Evolutionary conservation across 495 filamentous ascomycete genomes (phyloP).

Genomic region (Daldinia childiae): DNA sequence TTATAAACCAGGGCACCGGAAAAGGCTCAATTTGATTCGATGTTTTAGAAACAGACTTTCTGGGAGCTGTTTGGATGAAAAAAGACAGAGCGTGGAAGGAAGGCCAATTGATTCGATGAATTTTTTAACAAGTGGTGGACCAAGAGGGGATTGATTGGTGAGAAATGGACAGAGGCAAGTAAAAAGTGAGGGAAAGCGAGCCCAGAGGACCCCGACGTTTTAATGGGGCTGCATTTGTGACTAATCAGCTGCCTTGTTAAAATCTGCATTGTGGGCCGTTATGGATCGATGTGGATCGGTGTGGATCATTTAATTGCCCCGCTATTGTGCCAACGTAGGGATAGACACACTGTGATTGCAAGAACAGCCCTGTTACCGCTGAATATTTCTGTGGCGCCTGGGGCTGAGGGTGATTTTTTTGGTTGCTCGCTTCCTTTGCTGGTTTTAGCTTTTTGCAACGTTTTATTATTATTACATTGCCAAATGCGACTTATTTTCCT

Average conservation of each 20-base stretch:
- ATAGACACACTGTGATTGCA: conserved; percentile 30
- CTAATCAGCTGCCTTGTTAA: conserved; percentile 49
- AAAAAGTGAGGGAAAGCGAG: conserved; percentile 44
- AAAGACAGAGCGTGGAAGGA: conserved; percentile 43
- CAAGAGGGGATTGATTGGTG: conserved; percentile 51
- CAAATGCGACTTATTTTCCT: conserved; percentile 3
- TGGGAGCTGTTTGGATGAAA: conserved; percentile 48
- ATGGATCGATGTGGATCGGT: conserved; percentile 28
- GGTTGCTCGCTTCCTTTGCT: conserved; percentile 4
- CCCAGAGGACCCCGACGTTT: conserved; percentile 44
- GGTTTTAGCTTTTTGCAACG: neutral
- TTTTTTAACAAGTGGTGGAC: conserved; percentile 47
- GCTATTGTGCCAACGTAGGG: conserved; percentile 36
- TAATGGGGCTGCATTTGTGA: conserved; percentile 47
- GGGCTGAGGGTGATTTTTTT: conserved; percentile 28
- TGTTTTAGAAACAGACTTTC: conserved; percentile 44
- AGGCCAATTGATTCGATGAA: conserved; percentile 49
- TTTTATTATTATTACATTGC: conserved; percentile 12
- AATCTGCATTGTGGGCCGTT: conserved; percentile 41
- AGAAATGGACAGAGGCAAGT: conserved; percentile 46
- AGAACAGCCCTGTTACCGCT: conserved; percentile 9
- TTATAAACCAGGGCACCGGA: conserved; percentile 27
- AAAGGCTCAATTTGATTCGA: conserved; percentile 47
- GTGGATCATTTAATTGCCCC: conserved; percentile 4
- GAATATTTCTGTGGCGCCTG: conserved; percentile 38